These are phyloP conservation scores for Gaultheria prostrata DNA, from an alignment of 148 eudicot genomes.

Conservation along the genomic window DNA sequence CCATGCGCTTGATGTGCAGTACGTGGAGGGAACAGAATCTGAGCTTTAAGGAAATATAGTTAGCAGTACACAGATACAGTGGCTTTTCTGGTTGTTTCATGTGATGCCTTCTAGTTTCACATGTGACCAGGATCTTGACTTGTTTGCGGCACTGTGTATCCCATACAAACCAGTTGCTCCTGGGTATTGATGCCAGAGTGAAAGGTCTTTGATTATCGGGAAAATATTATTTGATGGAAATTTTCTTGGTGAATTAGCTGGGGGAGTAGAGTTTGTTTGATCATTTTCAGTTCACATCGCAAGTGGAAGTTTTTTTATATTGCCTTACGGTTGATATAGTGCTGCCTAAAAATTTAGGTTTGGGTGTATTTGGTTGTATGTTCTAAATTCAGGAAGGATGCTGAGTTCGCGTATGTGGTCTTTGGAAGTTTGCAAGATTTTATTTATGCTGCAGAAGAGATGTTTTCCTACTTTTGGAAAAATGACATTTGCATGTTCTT, in stretches of 20 bases:
- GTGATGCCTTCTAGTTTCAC: neutral
- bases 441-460: neutral
- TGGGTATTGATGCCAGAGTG: neutral
- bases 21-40: neutral
- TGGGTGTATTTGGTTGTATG: neutral
- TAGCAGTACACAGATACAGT: neutral
- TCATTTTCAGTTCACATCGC: neutral
- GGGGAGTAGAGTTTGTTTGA: neutral
- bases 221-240: neutral
- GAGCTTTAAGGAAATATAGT: neutral
- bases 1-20: neutral
- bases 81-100: constrained; percentile 1
- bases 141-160: neutral
- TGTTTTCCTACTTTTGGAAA: neutral
- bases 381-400: neutral
- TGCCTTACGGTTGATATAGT: neutral
- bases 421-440: neutral
- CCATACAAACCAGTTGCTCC: neutral
- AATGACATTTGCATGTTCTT: neutral
- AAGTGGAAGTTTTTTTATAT: neutral
- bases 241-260: neutral
- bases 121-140: constrained; percentile 8
- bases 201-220: neutral
- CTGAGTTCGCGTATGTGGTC: neutral
- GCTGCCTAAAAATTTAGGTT: neutral